Evolutionary conservation across 768 basidiomycete species (phyloP).

Genomic region (Termitomyces sp.): DNA sequence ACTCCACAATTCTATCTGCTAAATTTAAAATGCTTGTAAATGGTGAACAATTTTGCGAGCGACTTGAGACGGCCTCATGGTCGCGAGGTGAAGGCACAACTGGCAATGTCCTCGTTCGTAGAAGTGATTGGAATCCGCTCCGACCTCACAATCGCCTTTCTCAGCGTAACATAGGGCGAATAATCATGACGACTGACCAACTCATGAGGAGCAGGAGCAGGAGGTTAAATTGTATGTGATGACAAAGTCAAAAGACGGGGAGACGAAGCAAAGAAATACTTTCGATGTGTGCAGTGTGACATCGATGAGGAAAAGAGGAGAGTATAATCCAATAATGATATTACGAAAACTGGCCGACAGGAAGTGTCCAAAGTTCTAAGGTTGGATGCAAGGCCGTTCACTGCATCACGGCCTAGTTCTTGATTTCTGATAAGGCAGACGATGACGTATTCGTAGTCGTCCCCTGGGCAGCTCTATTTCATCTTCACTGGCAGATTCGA

Average conservation of each 20-base stretch:
- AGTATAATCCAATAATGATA: conserved; percentile 18
- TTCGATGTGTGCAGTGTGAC: not conserved
- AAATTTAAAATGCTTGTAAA: conserved; percentile 38
- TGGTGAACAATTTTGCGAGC: too few relatives aligned
- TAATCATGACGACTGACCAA: not conserved
- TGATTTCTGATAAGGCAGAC: conserved; percentile 28
- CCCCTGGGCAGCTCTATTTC: conserved; percentile 31
- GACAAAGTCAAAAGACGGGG: not conserved
- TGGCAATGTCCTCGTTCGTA: conserved; percentile 36
- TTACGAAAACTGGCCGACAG: conserved; percentile 1
- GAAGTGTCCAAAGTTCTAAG: not conserved
- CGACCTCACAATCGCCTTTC: too few relatives aligned
- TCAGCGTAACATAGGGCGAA: too few relatives aligned
- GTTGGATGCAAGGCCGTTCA: conserved; percentile 1
- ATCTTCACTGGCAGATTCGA: conserved; percentile 29
- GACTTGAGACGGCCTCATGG: not conserved
- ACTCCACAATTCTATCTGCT: conserved; percentile 25
- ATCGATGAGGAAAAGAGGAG: too few relatives aligned
- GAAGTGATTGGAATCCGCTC: too few relatives aligned
- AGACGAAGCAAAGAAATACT: not conserved
- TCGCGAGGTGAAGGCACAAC: conserved; percentile 33
- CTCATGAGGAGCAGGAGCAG: too few relatives aligned
- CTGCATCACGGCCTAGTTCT: conserved; percentile 18
- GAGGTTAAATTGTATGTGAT: not conserved
- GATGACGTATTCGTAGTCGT: conserved; percentile 33